A percentile compares a stretch with the other conserved stretches of the same genome.
Evolutionary conservation across 2,329 filamentous ascomycete species (phyloP).

Genomic region (Colletotrichum musae): DNA sequence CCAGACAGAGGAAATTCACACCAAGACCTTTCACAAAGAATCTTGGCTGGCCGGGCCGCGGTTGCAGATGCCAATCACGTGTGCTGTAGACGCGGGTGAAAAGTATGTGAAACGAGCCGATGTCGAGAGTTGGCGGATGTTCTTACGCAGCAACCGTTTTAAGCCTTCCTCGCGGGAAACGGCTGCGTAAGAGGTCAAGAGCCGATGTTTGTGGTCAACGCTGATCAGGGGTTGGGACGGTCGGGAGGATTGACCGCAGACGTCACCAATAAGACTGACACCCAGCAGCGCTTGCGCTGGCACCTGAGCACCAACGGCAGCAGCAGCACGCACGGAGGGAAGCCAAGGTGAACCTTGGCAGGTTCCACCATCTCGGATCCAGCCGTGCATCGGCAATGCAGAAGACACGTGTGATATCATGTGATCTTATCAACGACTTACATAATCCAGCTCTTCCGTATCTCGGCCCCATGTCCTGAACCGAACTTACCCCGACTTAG

Average conservation of each 20-base stretch:
- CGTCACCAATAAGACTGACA: slow-evolving; percentile 9
- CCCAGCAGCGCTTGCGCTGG: slow-evolving; percentile 8
- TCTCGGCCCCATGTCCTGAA: not conserved
- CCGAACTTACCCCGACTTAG: not conserved
- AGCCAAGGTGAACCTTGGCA: slow-evolving; percentile 22
- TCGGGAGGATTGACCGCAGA: slow-evolving; percentile 11
- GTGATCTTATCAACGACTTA: not conserved
- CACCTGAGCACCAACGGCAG: too few species aligned
- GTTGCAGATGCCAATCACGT: slow-evolving; percentile 11
- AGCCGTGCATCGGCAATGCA: slow-evolving; percentile 6
- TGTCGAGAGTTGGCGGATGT: not conserved
- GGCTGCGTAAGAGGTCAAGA: not conserved
- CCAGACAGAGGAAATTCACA: not conserved
- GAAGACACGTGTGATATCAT: not conserved
- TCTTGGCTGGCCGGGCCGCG: slow-evolving; percentile 1
- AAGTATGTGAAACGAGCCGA: slow-evolving; percentile 16
- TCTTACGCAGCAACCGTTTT: not conserved
- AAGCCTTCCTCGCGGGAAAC: not conserved
- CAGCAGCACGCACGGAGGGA: not conserved
- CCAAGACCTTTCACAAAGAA: not conserved
- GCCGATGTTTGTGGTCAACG: too few species aligned
- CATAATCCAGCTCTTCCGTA: not conserved
- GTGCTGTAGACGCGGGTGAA: not conserved
- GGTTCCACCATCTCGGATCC: slow-evolving; percentile 22
- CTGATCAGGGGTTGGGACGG: slow-evolving; percentile 15